Evolutionary conservation across 768 basidiomycete genomes (phyloP).

Genomic region (Russula griseocarnosa): DNA sequence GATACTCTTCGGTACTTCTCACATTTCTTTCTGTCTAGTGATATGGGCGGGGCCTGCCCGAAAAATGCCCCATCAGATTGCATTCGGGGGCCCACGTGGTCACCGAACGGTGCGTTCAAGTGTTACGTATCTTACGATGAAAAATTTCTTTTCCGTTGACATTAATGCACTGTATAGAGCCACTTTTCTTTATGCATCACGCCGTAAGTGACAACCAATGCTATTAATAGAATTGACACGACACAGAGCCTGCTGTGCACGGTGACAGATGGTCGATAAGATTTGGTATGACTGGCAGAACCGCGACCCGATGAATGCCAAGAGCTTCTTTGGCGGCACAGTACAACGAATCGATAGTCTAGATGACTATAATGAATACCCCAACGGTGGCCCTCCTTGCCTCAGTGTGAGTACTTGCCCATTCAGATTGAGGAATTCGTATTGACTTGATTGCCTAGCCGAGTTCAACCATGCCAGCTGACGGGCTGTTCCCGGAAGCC

Average conservation of each 20-base stretch:
- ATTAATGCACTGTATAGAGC: constrained; percentile 29
- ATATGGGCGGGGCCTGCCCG: constrained; percentile 34
- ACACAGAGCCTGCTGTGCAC: background rate
- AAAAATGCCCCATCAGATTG: constrained; percentile 31
- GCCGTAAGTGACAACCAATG: constrained; percentile 29
- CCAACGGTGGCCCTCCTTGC: constrained; percentile 32
- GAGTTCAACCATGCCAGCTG: constrained; percentile 32
- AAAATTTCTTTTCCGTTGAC: background rate
- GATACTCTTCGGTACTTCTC: background rate
- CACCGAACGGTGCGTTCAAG: constrained; percentile 36
- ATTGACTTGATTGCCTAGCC: constrained; percentile 24
- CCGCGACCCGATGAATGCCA: constrained; percentile 28
- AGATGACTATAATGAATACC: constrained; percentile 30
- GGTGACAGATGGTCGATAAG: constrained; percentile 37
- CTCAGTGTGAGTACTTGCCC: constrained; percentile 27
- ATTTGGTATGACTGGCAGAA: constrained; percentile 40
- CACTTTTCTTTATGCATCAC: constrained; percentile 39
- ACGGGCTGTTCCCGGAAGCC: constrained; percentile 32
- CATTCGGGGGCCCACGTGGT: constrained; percentile 32
- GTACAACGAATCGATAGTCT: constrained; percentile 34
- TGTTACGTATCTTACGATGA: too few species aligned
- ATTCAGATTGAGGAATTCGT: background rate
- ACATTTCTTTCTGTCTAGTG: constrained; percentile 26
- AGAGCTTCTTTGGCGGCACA: constrained; percentile 36
- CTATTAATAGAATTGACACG: too few species aligned